Evolutionary conservation across 768 basidiomycete species (phyloP).

Genomic region (Lactarius deliciosus): DNA sequence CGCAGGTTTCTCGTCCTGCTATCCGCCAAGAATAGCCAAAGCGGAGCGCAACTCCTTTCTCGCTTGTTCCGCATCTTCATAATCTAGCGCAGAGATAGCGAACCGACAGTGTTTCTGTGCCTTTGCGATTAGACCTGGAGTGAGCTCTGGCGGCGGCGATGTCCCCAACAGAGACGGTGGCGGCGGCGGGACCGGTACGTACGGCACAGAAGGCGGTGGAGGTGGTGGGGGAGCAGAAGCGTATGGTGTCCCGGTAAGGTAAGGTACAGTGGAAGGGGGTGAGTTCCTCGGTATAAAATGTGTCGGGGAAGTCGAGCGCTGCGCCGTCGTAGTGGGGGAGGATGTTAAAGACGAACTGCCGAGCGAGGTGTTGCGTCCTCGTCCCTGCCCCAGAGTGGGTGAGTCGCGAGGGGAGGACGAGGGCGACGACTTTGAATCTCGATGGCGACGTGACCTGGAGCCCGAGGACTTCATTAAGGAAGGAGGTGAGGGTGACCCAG

Average conservation of each 20-base stretch:
- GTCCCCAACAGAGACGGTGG: conserved; percentile 21
- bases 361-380: conserved; percentile 8
- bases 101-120: conserved; percentile 91
- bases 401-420: background rate
- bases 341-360: conserved; percentile 5
- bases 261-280: conserved; percentile 18
- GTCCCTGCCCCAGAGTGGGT: conserved; percentile 10
- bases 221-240: conserved; percentile 17
- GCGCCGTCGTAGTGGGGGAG: conserved; percentile 4
- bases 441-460: conserved; percentile 14
- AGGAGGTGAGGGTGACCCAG: conserved; percentile 9
- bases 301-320: conserved; percentile 24
- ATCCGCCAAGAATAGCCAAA: conserved; percentile 61
- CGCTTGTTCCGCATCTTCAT: conserved; percentile 89
- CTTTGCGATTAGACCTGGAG: conserved; percentile 64
- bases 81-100: conserved; percentile 94
- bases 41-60: conserved; percentile 79
- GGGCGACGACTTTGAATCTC: background rate
- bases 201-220: conserved; percentile 28
- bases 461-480: conserved; percentile 14
- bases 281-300: conserved; percentile 24
- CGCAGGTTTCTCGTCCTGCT: conserved; percentile 12
- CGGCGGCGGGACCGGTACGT: conserved; percentile 24
- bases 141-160: conserved; percentile 46
- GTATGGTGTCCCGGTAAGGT: conserved; percentile 9